A percentile compares a stretch with the other conserved stretches of the same genome.
These are phyloP conservation scores for Fusarium sublunatum DNA, from an alignment of 2,329 filamentous ascomycete genomes.

Conservation along the genomic window DNA sequence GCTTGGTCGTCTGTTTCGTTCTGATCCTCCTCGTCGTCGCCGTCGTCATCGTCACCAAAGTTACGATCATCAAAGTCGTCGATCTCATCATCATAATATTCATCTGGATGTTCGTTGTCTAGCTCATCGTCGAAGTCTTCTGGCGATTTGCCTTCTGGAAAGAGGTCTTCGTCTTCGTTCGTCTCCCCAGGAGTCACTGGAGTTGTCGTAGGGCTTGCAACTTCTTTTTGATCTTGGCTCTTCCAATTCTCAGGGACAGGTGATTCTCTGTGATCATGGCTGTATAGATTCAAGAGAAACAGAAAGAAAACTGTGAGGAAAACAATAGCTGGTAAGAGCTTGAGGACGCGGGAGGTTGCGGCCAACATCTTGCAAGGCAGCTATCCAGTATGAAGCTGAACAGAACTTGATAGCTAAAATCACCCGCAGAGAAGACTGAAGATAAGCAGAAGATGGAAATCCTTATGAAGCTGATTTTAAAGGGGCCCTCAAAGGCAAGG, in stretches of 20 bases:
- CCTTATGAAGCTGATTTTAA: neutral
- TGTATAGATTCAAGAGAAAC: neutral
- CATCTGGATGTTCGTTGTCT: neutral
- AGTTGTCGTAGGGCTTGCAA: neutral
- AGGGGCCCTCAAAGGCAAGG: neutral
- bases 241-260: neutral
- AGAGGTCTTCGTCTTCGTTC: no score
- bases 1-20: neutral
- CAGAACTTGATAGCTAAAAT: no score
- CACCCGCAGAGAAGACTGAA: neutral
- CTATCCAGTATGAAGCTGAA: neutral
- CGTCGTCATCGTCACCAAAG: neutral
- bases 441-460: neutral
- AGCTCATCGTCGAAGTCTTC: neutral
- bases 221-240: neutral
- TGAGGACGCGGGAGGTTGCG: neutral
- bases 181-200: neutral
- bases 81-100: neutral
- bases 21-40: neutral
- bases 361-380: neutral
- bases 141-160: no score
- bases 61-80: neutral
- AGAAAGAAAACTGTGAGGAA: neutral
- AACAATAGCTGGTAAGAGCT: conserved; percentile 2
- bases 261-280: neutral